Percentiles rank a stretch among this genome's conserved stretches.
Conservation (phyloP, 495 filamentous ascomycete genomes). For the Xylaria flabelliformis region DNA sequence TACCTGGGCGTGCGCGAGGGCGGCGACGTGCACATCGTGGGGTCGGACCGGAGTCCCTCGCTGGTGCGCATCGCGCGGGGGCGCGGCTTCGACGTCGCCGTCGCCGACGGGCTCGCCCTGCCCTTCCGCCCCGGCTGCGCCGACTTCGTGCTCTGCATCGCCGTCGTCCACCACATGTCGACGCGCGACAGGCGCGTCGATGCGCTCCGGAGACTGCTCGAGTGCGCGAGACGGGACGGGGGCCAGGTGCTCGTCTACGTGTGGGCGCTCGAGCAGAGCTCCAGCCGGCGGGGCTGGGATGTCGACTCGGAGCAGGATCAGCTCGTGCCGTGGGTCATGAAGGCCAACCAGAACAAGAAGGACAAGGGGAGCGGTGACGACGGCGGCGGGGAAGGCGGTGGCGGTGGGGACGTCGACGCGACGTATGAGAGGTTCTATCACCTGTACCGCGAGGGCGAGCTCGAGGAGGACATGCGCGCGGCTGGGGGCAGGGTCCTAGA, state of each 20-base stretch:
- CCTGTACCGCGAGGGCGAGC: constrained; percentile 83
- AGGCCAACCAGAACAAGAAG: constrained; percentile 46
- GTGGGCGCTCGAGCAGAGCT: constrained; percentile 96
- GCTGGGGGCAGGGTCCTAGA: constrained; percentile 80
- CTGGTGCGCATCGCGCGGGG: constrained; percentile 74
- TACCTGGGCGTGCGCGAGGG: constrained; percentile 83
- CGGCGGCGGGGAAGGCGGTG: constrained; percentile 25
- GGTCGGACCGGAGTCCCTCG: constrained; percentile 83
- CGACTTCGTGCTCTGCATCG: constrained; percentile 95
- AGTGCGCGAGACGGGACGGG: constrained; percentile 59
- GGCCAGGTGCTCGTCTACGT: constrained; percentile 85
- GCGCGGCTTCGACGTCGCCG: constrained; percentile 62
- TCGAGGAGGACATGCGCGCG: constrained; percentile 77
- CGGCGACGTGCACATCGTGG: constrained; percentile 78
- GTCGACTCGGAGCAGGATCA: constrained; percentile 83
- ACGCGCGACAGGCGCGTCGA: constrained; percentile 76
- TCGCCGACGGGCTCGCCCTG: constrained; percentile 75
- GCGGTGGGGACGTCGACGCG: constrained; percentile 43
- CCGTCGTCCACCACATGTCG: constrained; percentile 93
- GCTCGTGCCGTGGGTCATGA: constrained; percentile 94
- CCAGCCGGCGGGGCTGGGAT: constrained; percentile 90
- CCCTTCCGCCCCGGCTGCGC: constrained; percentile 70
- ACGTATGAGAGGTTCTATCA: constrained; percentile 94
- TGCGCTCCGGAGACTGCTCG: constrained; percentile 74
- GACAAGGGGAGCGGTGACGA: constrained; percentile 25